These are phyloP conservation scores for Capsella rubella DNA, from an alignment of 441 rosid genomes.

Conservation along the genomic window DNA sequence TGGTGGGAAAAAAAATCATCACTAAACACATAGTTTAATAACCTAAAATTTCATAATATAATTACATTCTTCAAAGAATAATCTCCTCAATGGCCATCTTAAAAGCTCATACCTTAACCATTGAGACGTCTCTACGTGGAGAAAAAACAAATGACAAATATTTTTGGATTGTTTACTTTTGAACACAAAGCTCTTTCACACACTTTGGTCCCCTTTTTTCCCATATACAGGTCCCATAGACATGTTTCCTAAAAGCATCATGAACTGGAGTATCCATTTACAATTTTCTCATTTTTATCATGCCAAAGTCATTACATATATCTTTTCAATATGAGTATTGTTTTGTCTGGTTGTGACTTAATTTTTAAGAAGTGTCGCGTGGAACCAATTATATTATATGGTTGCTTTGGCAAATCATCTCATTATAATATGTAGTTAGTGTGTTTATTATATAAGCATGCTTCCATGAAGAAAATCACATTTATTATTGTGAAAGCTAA, in stretches of 20 bases:
- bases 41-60: constrained; percentile 10
- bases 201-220: constrained; percentile 40
- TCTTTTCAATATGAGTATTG: neutral
- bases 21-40: constrained; percentile 36
- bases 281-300: constrained; percentile 10
- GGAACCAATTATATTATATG: constrained; percentile 61
- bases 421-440: neutral
- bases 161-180: constrained; percentile 35
- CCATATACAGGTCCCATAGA: constrained; percentile 35
- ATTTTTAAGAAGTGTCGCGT: constrained; percentile 33
- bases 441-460: constrained; percentile 28
- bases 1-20: constrained; percentile 38
- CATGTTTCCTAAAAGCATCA: constrained; percentile 58
- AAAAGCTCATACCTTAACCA: constrained; percentile 42
- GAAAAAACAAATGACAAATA: neutral
- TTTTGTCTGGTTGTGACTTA: constrained; percentile 32
- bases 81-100: constrained; percentile 51
- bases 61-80: constrained; percentile 17
- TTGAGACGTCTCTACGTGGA: constrained; percentile 53
- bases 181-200: constrained; percentile 54
- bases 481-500: neutral
- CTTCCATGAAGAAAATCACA: constrained; percentile 42
- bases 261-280: constrained; percentile 43
- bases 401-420: constrained; percentile 29
- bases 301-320: constrained; percentile 23